phyloP scores from a whole-genome alignment of 2,329 filamentous ascomycete genomes.

The Colletotrichum liaoningense region DNA sequence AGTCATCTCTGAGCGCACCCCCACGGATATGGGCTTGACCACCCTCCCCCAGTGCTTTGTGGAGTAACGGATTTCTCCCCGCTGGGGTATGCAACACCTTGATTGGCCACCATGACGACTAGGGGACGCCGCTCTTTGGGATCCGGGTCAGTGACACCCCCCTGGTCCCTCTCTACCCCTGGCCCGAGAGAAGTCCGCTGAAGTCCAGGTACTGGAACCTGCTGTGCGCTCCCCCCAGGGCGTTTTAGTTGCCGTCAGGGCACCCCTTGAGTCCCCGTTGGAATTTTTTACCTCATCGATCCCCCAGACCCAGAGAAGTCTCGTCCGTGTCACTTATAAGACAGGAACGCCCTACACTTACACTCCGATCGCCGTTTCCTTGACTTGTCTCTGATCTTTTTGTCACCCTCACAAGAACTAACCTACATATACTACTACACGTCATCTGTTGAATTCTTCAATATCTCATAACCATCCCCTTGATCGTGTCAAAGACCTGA shows the following conservation, averaged over 20 bases:
- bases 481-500: not conserved
- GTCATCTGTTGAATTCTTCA: constrained; percentile 9
- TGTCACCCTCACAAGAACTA: constrained; percentile 12
- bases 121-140: constrained; percentile 11
- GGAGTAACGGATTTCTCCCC: constrained; percentile 35
- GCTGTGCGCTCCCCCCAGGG: constrained; percentile 27
- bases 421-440: not conserved
- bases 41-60: constrained; percentile 17
- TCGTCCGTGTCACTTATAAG: constrained; percentile 28
- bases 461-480: not conserved
- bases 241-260: constrained; percentile 34
- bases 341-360: constrained; percentile 28
- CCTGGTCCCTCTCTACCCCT: constrained; percentile 9
- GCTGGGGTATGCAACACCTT: not conserved
- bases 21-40: constrained; percentile 11
- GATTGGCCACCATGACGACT: constrained; percentile 21
- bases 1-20: constrained; percentile 13
- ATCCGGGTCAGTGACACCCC: constrained; percentile 30
- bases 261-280: constrained; percentile 32
- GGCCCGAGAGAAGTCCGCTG: constrained; percentile 31
- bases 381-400: not conserved
- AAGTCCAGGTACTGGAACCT: constrained; percentile 31
- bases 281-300: constrained; percentile 34
- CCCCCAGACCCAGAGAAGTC: constrained; percentile 14
- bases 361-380: not conserved